phyloP scores from a whole-genome alignment of 768 basidiomycete genomes.

The Tylopilus rubrobrunneus region DNA sequence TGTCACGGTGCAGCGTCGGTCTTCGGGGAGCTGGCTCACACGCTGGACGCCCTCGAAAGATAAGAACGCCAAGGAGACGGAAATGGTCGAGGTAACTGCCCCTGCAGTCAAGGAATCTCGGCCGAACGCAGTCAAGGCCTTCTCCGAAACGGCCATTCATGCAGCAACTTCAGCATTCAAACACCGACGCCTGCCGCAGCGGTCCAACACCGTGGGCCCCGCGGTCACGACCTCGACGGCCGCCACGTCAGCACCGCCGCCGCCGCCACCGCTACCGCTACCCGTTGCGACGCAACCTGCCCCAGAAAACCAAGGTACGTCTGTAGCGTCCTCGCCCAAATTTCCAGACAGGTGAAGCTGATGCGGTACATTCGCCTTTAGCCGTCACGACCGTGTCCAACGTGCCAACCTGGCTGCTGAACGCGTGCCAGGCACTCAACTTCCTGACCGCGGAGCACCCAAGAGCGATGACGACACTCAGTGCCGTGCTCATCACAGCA shows the following conservation, averaged over 20 bases:
- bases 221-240: slow-evolving; percentile 15
- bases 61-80: slow-evolving; percentile 29
- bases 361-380: slow-evolving; percentile 11
- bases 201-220: slow-evolving; percentile 28
- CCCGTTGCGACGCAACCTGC: slow-evolving; percentile 13
- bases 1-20: slow-evolving; percentile 52
- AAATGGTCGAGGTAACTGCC: slow-evolving; percentile 31
- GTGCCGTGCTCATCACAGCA: slow-evolving; percentile 75
- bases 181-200: slow-evolving; percentile 26
- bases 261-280: slow-evolving; percentile 8
- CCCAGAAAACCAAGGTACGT: slow-evolving; percentile 19
- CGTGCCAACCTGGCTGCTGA: slow-evolving; percentile 73
- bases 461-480: slow-evolving; percentile 67
- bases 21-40: slow-evolving; percentile 47
- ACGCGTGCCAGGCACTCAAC: slow-evolving; percentile 72
- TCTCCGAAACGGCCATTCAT: slow-evolving; percentile 31
- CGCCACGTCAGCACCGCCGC: slow-evolving; percentile 5
- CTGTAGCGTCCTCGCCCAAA: neutral
- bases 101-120: slow-evolving; percentile 28
- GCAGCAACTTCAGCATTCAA: slow-evolving; percentile 29
- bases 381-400: slow-evolving; percentile 46
- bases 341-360: neutral
- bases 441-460: slow-evolving; percentile 74
- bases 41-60: slow-evolving; percentile 44
- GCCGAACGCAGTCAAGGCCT: slow-evolving; percentile 33